phyloP scores from a whole-genome alignment of 192 early-diverging fungal genomes.

The Backusella westeae region DNA sequence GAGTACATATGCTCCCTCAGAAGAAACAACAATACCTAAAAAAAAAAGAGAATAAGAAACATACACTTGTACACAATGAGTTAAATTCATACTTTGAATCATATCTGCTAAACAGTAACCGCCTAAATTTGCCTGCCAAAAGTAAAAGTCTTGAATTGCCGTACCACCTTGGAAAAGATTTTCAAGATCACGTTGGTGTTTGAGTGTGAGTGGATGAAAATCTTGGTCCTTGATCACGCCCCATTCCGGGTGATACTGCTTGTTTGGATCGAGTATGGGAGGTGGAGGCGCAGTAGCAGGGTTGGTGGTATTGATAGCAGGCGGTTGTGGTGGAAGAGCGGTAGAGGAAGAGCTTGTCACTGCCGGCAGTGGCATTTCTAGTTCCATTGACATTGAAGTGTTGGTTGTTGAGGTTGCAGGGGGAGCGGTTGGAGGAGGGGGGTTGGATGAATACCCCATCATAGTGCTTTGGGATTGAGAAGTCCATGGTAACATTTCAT shows the following conservation, averaged over 20 bases:
- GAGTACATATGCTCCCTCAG: conserved; percentile 26
- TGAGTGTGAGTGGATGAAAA: conserved; percentile 37
- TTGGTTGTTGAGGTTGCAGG: neutral
- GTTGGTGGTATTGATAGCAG: conserved; percentile 6
- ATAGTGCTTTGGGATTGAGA: neutral
- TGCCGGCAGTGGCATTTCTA: conserved; percentile 9
- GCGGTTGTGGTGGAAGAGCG: neutral
- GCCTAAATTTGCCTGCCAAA: conserved; percentile 39
- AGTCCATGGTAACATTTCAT: conserved; percentile 12
- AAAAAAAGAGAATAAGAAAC: neutral
- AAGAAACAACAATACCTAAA: conserved; percentile 30
- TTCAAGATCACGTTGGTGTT: conserved; percentile 35
- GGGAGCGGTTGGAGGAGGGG: neutral
- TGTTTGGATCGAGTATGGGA: conserved; percentile 17
- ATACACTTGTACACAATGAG: neutral
- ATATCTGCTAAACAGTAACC: conserved; percentile 40
- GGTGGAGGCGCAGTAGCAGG: neutral
- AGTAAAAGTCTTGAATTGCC: conserved; percentile 32
- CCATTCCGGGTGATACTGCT: conserved; percentile 38
- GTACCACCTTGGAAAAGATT: conserved; percentile 23
- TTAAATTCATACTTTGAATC: conserved; percentile 23
- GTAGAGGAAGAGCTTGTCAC: neutral
- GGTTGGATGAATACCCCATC: conserved; percentile 1
- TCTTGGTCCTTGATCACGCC: conserved; percentile 36
- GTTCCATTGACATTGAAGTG: neutral